These are phyloP conservation scores for Iberis amara DNA, from an alignment of 441 rosid genomes.

Conservation along the genomic window DNA sequence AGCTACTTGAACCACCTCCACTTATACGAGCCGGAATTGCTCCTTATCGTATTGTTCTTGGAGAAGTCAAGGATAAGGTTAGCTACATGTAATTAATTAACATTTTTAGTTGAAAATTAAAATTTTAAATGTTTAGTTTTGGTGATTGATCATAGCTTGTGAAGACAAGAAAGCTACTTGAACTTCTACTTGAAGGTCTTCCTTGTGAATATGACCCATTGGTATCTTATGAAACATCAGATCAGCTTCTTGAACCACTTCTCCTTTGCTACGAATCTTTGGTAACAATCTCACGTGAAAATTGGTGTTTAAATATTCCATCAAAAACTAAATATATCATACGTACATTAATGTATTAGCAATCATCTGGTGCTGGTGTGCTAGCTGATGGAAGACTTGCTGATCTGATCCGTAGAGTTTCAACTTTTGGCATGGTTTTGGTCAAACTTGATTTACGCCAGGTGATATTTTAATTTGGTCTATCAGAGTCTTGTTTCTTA, in stretches of 20 bases:
- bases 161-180: constrained; percentile 69
- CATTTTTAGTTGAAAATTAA: too few species aligned
- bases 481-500: not conserved
- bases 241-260: constrained; percentile 73
- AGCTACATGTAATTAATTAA: too few species aligned
- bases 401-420: constrained; percentile 83
- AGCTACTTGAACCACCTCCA: constrained; percentile 81
- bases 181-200: constrained; percentile 77
- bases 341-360: too few species aligned
- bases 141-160: constrained; percentile 43
- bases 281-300: constrained; percentile 36
- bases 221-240: constrained; percentile 70
- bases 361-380: constrained; percentile 74
- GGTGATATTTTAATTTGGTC: constrained; percentile 33
- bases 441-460: constrained; percentile 94
- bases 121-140: too few species aligned
- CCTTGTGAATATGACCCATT: constrained; percentile 71
- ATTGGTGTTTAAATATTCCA: too few species aligned
- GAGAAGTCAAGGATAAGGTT: constrained; percentile 94
- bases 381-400: constrained; percentile 87
- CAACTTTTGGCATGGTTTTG: constrained; percentile 80
- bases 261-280: constrained; percentile 81
- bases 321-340: too few species aligned
- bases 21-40: constrained; percentile 72
- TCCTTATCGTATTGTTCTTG: constrained; percentile 86